phyloP scores from a whole-genome alignment of 495 filamentous ascomycete genomes.

The Aspergillus taichungensis region DNA sequence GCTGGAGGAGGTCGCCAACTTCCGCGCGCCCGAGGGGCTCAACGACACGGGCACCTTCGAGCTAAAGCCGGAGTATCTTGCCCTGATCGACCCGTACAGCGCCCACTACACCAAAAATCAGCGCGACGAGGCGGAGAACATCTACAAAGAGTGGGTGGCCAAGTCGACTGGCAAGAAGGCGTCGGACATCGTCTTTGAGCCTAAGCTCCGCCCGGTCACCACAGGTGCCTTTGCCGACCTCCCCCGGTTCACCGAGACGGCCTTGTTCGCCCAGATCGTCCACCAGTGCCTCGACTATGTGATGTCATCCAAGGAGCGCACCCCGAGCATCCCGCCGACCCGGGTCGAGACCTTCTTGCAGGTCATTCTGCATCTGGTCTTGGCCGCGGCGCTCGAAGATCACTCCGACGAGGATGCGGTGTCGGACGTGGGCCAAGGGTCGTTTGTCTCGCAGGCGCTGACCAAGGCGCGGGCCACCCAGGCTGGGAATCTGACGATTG shows the following conservation, averaged over 20 bases:
- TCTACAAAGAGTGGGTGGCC: slow-evolving; percentile 75
- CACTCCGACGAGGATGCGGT: slow-evolving; percentile 48
- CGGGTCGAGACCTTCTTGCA: slow-evolving; percentile 87
- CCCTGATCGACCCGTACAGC: slow-evolving; percentile 87
- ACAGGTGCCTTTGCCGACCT: slow-evolving; percentile 70
- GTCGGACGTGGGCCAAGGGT: slow-evolving; percentile 36
- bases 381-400: slow-evolving; percentile 80
- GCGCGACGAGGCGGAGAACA: slow-evolving; percentile 86
- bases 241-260: slow-evolving; percentile 65
- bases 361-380: slow-evolving; percentile 75
- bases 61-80: slow-evolving; percentile 73
- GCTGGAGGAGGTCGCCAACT: slow-evolving; percentile 81
- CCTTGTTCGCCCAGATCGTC: slow-evolving; percentile 83
- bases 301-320: slow-evolving; percentile 52
- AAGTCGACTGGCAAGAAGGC: slow-evolving; percentile 75
- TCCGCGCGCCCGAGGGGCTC: slow-evolving; percentile 81
- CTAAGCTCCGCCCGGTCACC: slow-evolving; percentile 68
- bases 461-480: slow-evolving; percentile 48
- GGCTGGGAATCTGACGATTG: slow-evolving; percentile 54
- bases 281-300: slow-evolving; percentile 80
- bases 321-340: slow-evolving; percentile 65
- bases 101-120: slow-evolving; percentile 95
- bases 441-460: slow-evolving; percentile 64
- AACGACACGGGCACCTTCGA: slow-evolving; percentile 91
- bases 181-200: slow-evolving; percentile 88